phyloP scores from a whole-genome alignment of 306 rosid genomes.

The Pterocarpus macrocarpus region DNA sequence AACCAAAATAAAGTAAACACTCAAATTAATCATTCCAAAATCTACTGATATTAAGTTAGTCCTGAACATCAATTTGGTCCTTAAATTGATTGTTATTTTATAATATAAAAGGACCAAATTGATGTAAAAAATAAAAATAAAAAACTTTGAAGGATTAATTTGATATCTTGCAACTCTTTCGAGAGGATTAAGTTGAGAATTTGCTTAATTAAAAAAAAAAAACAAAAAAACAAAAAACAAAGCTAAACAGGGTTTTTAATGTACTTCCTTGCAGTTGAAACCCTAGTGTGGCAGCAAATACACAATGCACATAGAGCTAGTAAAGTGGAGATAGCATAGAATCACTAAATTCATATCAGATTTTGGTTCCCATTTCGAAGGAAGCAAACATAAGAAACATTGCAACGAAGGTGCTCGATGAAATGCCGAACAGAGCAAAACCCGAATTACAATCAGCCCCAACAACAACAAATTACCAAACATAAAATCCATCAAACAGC shows the following conservation, averaged over 20 bases:
- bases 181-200: too few species aligned
- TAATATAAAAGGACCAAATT: too few species aligned
- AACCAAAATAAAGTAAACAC: too few species aligned
- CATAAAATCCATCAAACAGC: not conserved
- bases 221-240: too few species aligned
- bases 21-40: too few species aligned
- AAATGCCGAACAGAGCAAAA: slow-evolving; percentile 48
- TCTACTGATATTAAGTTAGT: too few species aligned
- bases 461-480: not conserved
- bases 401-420: slow-evolving; percentile 45
- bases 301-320: not conserved
- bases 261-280: not conserved
- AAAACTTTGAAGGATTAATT: too few species aligned
- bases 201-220: too few species aligned
- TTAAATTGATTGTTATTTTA: not conserved
- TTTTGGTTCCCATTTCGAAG: not conserved
- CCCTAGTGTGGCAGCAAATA: not conserved
- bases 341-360: not conserved
- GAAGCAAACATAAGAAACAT: not conserved
- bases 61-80: not conserved
- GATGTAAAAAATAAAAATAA: too few species aligned
- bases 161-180: too few species aligned
- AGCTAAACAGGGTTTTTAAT: not conserved
- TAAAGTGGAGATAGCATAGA: not conserved
- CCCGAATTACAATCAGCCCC: not conserved